These are phyloP conservation scores for Fagus crenata DNA, from an alignment of 306 rosid species.

Conservation along the genomic window DNA sequence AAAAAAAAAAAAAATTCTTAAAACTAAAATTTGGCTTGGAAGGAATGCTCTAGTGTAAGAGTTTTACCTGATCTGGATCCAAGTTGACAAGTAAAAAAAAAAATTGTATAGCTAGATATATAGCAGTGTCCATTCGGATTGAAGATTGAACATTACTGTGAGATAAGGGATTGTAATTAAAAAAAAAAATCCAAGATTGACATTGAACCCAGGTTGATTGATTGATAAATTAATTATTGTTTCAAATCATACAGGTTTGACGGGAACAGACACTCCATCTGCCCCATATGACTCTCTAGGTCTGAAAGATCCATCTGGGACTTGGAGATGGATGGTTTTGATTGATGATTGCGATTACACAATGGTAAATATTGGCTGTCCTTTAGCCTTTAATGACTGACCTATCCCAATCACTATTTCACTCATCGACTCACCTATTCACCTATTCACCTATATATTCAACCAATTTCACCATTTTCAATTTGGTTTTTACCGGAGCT, in stretches of 20 bases:
- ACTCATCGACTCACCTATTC: conserved; percentile 8
- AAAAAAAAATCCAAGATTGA: not conserved
- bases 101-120: too few relatives aligned
- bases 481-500: not conserved
- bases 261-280: not conserved
- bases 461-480: not conserved
- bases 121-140: too few relatives aligned
- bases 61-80: too few relatives aligned
- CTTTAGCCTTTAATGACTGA: not conserved
- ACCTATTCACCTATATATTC: not conserved
- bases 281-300: not conserved
- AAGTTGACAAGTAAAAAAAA: too few relatives aligned
- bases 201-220: not conserved
- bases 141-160: not conserved
- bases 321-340: not conserved
- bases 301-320: not conserved
- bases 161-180: too few relatives aligned
- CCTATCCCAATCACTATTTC: conserved; percentile 6
- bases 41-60: too few relatives aligned
- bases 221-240: not conserved
- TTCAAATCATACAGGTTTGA: not conserved
- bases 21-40: too few relatives aligned
- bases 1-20: too few relatives aligned
- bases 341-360: not conserved
- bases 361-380: not conserved